Base-by-base conservation (phyloP, 805 yeast genomes). In the Metschnikowia hibisci region DNA sequence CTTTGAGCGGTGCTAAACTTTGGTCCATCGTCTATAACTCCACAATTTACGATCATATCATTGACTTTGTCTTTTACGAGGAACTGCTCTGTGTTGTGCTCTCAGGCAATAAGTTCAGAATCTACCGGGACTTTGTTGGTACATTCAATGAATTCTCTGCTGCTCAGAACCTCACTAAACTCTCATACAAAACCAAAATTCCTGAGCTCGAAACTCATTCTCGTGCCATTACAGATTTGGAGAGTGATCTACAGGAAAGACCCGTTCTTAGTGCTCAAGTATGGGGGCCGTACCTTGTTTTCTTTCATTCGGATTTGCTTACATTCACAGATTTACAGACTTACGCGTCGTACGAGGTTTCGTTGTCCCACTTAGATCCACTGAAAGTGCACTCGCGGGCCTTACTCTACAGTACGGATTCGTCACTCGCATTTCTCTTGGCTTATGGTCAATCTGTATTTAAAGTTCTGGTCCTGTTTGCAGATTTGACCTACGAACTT, bases 121-220 rank as follows among this genome's bases (percentile, higher is more conserved):
- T 72, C 22, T 86, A 84, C 60, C 62, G 69, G 32, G 89, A 85
- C 53, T 79, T 84, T 48, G 77, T 77, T 15, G 85, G 87, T 3
- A 81, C 77, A 34, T 87, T 85, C 57, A 69, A 71, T 37, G 87
- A 82, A 52, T 73, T 69, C 51, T 37, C 42, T 8, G 66, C 48
- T 40, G n/a, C 22, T 8, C 45, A 53, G 6, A 54, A 56, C 28
- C 41, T 60, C 33, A 45, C 28, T n/a, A 28, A 14, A n/a, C 32
- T 48, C 13, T 12, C 14, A 12, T 15, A 25, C 15, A 35, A 20
- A 12, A 13, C 33, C 9, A 20, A 20, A 6, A 4, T 29, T 14
- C 33, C 40, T 6, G 40, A 29, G 28, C 14, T 29, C 12, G 33
- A 20, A 34, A 20, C 28, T 9, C 22, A 13, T 13, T 12, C 33